phyloP scores from a whole-genome alignment of 768 basidiomycete species.

The Porphyrellus cyaneotinctus region DNA sequence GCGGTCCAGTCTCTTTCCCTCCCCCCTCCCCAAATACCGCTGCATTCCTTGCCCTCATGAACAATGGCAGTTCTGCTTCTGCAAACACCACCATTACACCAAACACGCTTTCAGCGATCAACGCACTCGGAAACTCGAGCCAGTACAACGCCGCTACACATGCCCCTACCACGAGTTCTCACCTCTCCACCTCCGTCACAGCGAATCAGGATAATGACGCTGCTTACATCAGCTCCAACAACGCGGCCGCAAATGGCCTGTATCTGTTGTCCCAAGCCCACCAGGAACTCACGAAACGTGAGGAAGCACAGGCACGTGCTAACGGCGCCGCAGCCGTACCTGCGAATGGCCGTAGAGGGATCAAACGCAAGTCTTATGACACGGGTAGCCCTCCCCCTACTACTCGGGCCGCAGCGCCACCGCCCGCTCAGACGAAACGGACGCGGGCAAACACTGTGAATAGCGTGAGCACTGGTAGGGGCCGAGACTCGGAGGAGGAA shows the following conservation, averaged over 20 bases:
- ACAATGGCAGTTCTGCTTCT: conserved; percentile 41
- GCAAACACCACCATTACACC: conserved; percentile 54
- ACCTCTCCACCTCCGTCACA: conserved; percentile 34
- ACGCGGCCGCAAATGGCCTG: conserved; percentile 84
- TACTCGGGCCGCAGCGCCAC: conserved; percentile 24
- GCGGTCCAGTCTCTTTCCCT: conserved; percentile 72
- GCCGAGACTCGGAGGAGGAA: conserved; percentile 36
- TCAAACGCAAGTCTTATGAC: conserved; percentile 69
- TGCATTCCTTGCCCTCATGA: conserved; percentile 90
- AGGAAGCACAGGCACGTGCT: conserved; percentile 72
- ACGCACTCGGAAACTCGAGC: conserved; percentile 52
- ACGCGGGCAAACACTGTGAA: conserved; percentile 36
- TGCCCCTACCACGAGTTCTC: conserved; percentile 32
- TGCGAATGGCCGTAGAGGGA: conserved; percentile 42
- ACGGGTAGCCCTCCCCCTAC: conserved; percentile 35
- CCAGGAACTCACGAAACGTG: conserved; percentile 94
- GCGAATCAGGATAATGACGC: conserved; percentile 33
- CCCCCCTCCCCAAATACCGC: conserved; percentile 85
- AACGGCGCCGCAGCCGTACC: conserved; percentile 34
- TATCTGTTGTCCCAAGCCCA: conserved; percentile 94
- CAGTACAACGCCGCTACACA: conserved; percentile 30
- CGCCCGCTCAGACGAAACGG: conserved; percentile 31
- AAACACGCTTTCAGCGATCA: conserved; percentile 57
- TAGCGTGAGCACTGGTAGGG: conserved; percentile 27
- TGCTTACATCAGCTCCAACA: conserved; percentile 43